Evolutionary conservation across 495 filamentous ascomycete species (phyloP).

Genomic region (Poronia punctata): DNA sequence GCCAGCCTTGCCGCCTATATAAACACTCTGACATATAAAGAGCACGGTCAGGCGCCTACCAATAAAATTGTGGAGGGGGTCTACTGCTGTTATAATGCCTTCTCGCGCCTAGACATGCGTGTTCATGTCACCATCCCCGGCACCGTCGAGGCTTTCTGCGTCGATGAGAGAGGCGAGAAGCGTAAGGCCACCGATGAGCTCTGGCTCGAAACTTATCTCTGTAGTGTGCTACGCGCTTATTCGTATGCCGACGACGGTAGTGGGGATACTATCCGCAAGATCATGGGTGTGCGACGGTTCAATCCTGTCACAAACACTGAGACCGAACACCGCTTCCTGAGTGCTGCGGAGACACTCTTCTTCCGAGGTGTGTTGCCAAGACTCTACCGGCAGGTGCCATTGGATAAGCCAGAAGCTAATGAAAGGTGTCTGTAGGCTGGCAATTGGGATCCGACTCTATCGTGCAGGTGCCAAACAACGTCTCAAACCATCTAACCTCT

Average conservation of each 20-base stretch:
- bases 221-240: slow-evolving; percentile 86
- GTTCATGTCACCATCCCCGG: slow-evolving; percentile 95
- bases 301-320: slow-evolving; percentile 97
- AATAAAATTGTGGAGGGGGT: slow-evolving; percentile 88
- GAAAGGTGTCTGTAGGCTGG: slow-evolving; percentile 53
- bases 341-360: slow-evolving; percentile 90
- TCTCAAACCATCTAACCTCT: slow-evolving; percentile 89
- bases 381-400: neutral
- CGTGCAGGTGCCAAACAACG: slow-evolving; percentile 93
- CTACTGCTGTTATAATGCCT: slow-evolving; percentile 99
- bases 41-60: slow-evolving; percentile 66
- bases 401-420: slow-evolving; percentile 2
- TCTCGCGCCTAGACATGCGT: slow-evolving; percentile 96
- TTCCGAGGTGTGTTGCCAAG: slow-evolving; percentile 64
- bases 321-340: slow-evolving; percentile 91
- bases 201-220: slow-evolving; percentile 97
- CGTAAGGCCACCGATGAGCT: slow-evolving; percentile 83
- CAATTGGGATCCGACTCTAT: slow-evolving; percentile 95
- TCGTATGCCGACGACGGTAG: slow-evolving; percentile 92
- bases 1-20: slow-evolving; percentile 96
- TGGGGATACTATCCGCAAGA: slow-evolving; percentile 85
- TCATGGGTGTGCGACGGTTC: slow-evolving; percentile 89
- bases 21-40: slow-evolving; percentile 89
- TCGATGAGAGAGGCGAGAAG: slow-evolving; percentile 93
- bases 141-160: slow-evolving; percentile 89